Evolutionary conservation across 768 basidiomycete species (phyloP).

Genomic region (Serendipita indica): DNA sequence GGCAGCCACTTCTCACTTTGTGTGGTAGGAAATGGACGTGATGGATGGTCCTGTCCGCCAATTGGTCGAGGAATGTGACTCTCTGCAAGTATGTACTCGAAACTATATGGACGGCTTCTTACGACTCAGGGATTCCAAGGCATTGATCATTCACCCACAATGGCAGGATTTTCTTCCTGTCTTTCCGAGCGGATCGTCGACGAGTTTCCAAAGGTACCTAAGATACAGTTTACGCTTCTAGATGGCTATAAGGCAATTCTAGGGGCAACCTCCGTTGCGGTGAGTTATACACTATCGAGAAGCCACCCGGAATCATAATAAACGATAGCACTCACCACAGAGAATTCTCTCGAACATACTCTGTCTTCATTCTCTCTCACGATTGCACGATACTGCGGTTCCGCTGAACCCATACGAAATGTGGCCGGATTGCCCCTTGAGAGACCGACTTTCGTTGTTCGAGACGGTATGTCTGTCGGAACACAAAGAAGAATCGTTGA

Average conservation of each 20-base stretch:
- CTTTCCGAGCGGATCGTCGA: background rate
- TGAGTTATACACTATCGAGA: background rate
- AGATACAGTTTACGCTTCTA: background rate
- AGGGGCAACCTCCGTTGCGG: background rate
- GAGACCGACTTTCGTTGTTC: background rate
- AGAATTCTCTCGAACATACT: slow-evolving; percentile 2
- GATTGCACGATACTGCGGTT: background rate
- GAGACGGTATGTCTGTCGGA: background rate
- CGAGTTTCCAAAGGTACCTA: background rate
- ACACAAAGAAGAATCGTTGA: too few species aligned
- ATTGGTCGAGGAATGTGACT: background rate
- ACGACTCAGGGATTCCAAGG: background rate
- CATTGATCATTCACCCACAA: background rate
- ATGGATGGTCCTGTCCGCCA: background rate
- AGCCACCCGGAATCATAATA: background rate
- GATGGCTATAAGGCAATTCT: background rate
- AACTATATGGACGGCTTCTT: background rate
- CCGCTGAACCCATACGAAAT: background rate
- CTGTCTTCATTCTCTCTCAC: background rate
- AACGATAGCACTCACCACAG: too few species aligned
- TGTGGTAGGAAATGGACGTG: background rate
- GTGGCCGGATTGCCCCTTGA: background rate
- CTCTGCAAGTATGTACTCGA: background rate
- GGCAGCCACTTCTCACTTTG: background rate
- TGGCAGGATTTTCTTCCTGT: background rate